Percentiles rank a stretch among this genome's conserved stretches.
Evolutionary conservation across 495 filamentous ascomycete genomes (phyloP).

Genomic region (Thermothielavioides terrestris): DNA sequence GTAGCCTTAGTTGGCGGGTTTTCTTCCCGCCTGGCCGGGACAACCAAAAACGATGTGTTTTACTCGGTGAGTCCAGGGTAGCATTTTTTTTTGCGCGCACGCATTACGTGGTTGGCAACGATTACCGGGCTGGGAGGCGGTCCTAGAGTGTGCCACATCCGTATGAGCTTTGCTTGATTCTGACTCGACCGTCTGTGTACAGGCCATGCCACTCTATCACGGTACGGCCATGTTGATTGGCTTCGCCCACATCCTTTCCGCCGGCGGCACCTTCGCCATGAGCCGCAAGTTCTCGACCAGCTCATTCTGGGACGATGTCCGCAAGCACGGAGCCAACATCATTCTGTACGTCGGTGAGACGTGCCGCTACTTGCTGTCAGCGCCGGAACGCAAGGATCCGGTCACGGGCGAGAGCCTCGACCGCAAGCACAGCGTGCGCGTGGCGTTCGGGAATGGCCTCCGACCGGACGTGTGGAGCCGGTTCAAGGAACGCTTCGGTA

Average conservation of each 20-base stretch:
- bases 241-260: constrained; percentile 49
- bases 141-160: no score
- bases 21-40: constrained; percentile 45
- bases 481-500: constrained; percentile 81
- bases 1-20: constrained; percentile 45
- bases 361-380: constrained; percentile 77
- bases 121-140: no score
- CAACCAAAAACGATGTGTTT: constrained; percentile 56
- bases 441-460: constrained; percentile 89
- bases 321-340: constrained; percentile 61
- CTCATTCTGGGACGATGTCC: constrained; percentile 75
- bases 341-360: constrained; percentile 97
- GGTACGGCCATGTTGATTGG: constrained; percentile 70
- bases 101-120: no score
- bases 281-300: constrained; percentile 75
- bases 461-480: constrained; percentile 85
- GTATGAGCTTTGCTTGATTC: neutral
- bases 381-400: constrained; percentile 54
- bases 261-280: constrained; percentile 58
- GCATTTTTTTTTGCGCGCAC: no score
- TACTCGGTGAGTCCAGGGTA: constrained; percentile 56
- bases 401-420: constrained; percentile 65
- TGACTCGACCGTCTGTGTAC: neutral
- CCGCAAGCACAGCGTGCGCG: constrained; percentile 61
- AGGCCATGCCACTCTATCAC: constrained; percentile 95